These are phyloP conservation scores for Hymenoscyphus occultus DNA, from an alignment of 2,329 filamentous ascomycete genomes.

Conservation along the genomic window DNA sequence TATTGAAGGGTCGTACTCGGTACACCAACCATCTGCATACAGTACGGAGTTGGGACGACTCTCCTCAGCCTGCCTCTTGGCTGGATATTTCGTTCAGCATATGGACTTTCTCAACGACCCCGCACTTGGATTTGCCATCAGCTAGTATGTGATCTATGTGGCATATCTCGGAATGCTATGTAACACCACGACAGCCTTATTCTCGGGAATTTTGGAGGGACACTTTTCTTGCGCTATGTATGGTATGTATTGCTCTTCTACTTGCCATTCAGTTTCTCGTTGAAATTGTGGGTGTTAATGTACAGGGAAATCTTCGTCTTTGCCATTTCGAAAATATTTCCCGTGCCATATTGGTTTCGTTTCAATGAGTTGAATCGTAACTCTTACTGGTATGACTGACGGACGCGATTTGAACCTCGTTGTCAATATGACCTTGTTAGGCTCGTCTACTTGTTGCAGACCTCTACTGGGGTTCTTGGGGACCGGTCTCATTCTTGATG, in stretches of 20 bases:
- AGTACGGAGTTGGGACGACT: constrained; percentile 23
- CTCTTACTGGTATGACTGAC: constrained; percentile 57
- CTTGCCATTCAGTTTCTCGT: constrained; percentile 35
- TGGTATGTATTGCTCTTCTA: constrained; percentile 38
- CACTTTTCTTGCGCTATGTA: constrained; percentile 46
- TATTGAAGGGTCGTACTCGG: constrained; percentile 30
- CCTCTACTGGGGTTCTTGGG: constrained; percentile 54
- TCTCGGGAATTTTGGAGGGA: constrained; percentile 64
- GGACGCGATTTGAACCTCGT: constrained; percentile 57
- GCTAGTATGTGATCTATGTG: constrained; percentile 36
- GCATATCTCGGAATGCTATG: constrained; percentile 37
- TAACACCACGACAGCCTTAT: constrained; percentile 63
- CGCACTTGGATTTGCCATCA: constrained; percentile 34
- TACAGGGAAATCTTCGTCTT: constrained; percentile 52
- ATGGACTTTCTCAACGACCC: constrained; percentile 38
- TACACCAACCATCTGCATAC: constrained; percentile 9
- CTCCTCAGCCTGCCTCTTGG: constrained; percentile 36
- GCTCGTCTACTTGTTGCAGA: constrained; percentile 60
- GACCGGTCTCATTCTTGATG: constrained; percentile 52
- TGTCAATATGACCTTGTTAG: constrained; percentile 24
- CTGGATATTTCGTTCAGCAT: constrained; percentile 38
- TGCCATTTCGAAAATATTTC: constrained; percentile 54
- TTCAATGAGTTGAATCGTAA: constrained; percentile 45
- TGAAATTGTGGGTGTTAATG: constrained; percentile 38
- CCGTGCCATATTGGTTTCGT: constrained; percentile 57